Conservation (phyloP, 257 asterid genomes). For the Solanum microdontum region DNA sequence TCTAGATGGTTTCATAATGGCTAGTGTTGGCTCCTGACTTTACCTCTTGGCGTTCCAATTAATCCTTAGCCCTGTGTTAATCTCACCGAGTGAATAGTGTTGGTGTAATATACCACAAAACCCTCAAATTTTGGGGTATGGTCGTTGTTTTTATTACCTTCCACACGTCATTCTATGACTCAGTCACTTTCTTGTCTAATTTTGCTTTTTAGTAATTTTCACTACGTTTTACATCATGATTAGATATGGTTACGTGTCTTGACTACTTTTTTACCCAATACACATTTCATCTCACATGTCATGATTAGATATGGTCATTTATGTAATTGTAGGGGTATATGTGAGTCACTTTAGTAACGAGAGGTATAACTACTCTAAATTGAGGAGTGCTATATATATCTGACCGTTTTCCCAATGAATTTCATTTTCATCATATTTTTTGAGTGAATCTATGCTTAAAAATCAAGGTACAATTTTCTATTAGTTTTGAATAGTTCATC, state of each 20-base stretch:
- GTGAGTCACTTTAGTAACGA: no score
- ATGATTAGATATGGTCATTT: no score
- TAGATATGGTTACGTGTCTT: no score
- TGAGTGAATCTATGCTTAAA: neutral
- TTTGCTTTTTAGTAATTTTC: no score
- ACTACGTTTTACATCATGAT: no score
- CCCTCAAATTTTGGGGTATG: neutral
- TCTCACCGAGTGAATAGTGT: neutral
- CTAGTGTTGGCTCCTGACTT: neutral
- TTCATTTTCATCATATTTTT: neutral
- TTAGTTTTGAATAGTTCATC: neutral
- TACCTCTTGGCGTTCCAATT: neutral
- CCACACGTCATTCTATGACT: no score
- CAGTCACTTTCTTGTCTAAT: no score
- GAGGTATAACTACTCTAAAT: no score
- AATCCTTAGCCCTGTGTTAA: neutral
- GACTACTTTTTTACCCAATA: no score
- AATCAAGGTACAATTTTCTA: neutral
- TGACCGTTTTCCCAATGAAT: no score
- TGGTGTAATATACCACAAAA: neutral
- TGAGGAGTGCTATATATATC: neutral
- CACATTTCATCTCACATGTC: no score
- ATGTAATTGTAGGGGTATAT: no score
- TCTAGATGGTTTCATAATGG: neutral
- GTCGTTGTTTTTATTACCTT: neutral